Conservation (phyloP, 768 basidiomycete genomes). For the Russula sp. region DNA sequence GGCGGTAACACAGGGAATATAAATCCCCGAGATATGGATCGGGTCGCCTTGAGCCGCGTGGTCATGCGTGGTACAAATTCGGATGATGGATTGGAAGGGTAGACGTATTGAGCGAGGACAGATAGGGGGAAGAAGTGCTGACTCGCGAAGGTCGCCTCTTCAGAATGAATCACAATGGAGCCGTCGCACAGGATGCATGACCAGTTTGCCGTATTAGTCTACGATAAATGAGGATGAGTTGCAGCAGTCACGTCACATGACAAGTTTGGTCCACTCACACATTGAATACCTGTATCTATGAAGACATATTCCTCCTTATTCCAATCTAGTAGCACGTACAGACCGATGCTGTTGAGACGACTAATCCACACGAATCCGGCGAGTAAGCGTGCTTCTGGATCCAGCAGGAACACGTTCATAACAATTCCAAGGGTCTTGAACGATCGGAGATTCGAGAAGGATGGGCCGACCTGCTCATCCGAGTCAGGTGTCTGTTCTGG, state of each 20-base stretch:
- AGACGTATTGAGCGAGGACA: slow-evolving; percentile 31
- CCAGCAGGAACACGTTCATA: slow-evolving; percentile 73
- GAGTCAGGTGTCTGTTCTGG: slow-evolving; percentile 32
- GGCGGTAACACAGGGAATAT: slow-evolving; percentile 23
- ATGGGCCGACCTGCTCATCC: slow-evolving; percentile 30
- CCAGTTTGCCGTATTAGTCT: slow-evolving; percentile 70
- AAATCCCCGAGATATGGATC: slow-evolving; percentile 26
- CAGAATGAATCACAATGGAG: slow-evolving; percentile 69
- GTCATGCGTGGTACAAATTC: slow-evolving; percentile 27
- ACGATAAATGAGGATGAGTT: slow-evolving; percentile 1
- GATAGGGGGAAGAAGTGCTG: slow-evolving; percentile 63
- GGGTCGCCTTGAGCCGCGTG: slow-evolving; percentile 24
- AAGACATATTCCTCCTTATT: slow-evolving; percentile 60
- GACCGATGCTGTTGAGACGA: slow-evolving; percentile 46
- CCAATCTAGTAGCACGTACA: slow-evolving; percentile 66
- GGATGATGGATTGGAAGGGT: slow-evolving; percentile 20
- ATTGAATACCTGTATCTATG: slow-evolving; percentile 67
- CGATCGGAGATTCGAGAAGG: slow-evolving; percentile 53
- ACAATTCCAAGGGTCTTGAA: slow-evolving; percentile 64
- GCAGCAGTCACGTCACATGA: not conserved
- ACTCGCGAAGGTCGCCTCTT: slow-evolving; percentile 57
- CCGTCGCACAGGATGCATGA: slow-evolving; percentile 63
- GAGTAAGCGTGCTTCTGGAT: slow-evolving; percentile 53
- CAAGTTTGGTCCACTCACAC: slow-evolving; percentile 43
- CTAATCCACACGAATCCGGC: slow-evolving; percentile 67